Percentiles rank a stretch among this genome's conserved stretches.
These are phyloP conservation scores for Tricholoma terreum DNA, from an alignment of 768 basidiomycete genomes.

Conservation along the genomic window DNA sequence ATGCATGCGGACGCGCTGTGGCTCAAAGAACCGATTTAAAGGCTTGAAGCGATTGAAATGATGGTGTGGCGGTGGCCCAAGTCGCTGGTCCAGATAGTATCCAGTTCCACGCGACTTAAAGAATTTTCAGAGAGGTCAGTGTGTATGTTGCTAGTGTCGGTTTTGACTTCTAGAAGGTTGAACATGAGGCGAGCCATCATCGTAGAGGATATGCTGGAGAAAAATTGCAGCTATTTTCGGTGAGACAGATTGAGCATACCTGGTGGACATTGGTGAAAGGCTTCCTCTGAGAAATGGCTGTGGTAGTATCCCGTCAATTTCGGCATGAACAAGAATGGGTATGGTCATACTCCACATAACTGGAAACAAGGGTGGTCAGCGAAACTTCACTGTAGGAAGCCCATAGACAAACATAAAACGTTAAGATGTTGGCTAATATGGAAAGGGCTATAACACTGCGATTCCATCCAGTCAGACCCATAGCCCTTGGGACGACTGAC, in stretches of 20 bases:
- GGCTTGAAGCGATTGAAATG: too few relatives aligned
- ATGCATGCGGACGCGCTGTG: too few relatives aligned
- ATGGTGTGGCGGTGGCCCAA: background rate
- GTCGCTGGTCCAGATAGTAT: background rate
- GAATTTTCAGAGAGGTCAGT: background rate
- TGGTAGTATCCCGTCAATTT: background rate
- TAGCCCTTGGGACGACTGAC: background rate
- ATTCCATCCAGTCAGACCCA: slow-evolving; percentile 5
- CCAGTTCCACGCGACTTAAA: background rate
- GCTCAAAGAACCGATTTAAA: too few relatives aligned
- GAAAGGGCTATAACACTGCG: slow-evolving; percentile 45
- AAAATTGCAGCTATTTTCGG: background rate
- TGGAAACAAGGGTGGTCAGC: background rate
- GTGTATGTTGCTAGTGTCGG: background rate
- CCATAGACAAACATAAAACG: slow-evolving; percentile 25
- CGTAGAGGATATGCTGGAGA: slow-evolving; percentile 2
- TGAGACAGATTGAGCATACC: background rate
- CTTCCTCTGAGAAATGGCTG: too few relatives aligned
- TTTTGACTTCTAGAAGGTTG: slow-evolving; percentile 7
- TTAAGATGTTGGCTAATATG: slow-evolving; percentile 42
- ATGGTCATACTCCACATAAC: background rate
- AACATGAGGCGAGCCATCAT: slow-evolving; percentile 14
- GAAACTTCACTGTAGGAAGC: background rate
- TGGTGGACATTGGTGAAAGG: background rate
- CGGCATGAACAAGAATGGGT: background rate